Conservation (phyloP, 2,329 filamentous ascomycete species). For the Sclerotinia glacialis region DNA sequence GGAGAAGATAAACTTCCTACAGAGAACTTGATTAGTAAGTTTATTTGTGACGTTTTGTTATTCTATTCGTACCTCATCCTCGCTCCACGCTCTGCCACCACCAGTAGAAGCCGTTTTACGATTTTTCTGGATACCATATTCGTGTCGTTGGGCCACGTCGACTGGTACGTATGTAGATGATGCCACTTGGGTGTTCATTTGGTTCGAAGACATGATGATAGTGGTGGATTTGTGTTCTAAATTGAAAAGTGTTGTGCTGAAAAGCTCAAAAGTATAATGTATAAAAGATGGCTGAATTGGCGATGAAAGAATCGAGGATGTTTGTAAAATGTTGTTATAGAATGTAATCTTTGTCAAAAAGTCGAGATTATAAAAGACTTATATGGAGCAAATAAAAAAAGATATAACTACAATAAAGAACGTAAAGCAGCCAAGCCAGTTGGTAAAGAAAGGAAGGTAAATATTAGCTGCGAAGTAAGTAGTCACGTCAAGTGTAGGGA, state of each 20-base stretch:
- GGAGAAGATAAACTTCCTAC: slow-evolving; percentile 78
- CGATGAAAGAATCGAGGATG: slow-evolving; percentile 37
- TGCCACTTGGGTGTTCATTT: slow-evolving; percentile 39
- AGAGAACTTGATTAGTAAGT: slow-evolving; percentile 1
- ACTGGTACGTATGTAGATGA: slow-evolving; percentile 41
- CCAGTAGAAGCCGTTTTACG: slow-evolving; percentile 68
- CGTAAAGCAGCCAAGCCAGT: slow-evolving; percentile 54
- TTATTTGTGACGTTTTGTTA: background rate
- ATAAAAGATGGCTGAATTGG: slow-evolving; percentile 37
- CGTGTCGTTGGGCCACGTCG: slow-evolving; percentile 56
- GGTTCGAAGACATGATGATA: slow-evolving; percentile 38
- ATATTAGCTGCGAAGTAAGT: slow-evolving; percentile 40
- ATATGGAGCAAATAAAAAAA: slow-evolving; percentile 36
- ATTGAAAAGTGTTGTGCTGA: slow-evolving; percentile 24
- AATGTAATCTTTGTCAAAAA: slow-evolving; percentile 43
- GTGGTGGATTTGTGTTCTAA: slow-evolving; percentile 32
- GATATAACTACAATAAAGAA: slow-evolving; percentile 46
- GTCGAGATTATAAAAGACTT: slow-evolving; percentile 26
- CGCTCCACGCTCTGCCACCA: slow-evolving; percentile 78
- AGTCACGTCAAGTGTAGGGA: slow-evolving; percentile 39
- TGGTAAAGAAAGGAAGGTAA: slow-evolving; percentile 49
- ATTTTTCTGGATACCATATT: slow-evolving; percentile 61
- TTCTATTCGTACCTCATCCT: slow-evolving; percentile 65
- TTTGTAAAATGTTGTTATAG: slow-evolving; percentile 44
- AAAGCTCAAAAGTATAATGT: slow-evolving; percentile 25